Evolutionary conservation across 2,329 filamentous ascomycete genomes (phyloP).

Genomic region (Xylariaceae sp.): DNA sequence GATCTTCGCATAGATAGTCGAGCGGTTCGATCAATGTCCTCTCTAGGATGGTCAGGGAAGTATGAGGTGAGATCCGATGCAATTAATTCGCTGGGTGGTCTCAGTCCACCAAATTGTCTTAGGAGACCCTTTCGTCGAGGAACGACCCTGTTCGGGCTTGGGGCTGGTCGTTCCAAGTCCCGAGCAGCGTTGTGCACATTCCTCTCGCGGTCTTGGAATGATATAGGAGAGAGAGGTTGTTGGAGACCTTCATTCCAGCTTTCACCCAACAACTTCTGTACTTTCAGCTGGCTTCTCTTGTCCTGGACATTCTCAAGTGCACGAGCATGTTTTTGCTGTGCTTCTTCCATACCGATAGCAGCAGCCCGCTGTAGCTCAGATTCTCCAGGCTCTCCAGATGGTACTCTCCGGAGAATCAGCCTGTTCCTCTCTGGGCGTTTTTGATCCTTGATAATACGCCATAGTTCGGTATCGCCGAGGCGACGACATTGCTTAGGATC

Average conservation of each 20-base stretch:
- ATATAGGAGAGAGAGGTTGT: conserved; percentile 84
- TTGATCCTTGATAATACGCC: conserved; percentile 87
- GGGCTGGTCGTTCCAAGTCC: conserved; percentile 62
- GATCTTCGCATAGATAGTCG: conserved; percentile 91
- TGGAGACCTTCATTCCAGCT: conserved; percentile 80
- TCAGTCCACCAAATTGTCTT: conserved; percentile 85
- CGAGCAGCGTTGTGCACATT: conserved; percentile 66
- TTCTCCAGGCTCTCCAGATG: conserved; percentile 84
- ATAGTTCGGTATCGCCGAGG: conserved; percentile 84
- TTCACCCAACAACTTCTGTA: conserved; percentile 88
- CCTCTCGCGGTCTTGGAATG: conserved; percentile 71
- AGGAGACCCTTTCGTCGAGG: conserved; percentile 61
- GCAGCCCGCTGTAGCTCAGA: conserved; percentile 87
- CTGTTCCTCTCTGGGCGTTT: conserved; percentile 86
- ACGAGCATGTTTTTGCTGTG: conserved; percentile 71
- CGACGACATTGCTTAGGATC: conserved; percentile 81
- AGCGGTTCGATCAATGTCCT: conserved; percentile 95
- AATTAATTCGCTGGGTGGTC: conserved; percentile 96
- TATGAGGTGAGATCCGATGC: conserved; percentile 95
- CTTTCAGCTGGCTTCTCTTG: conserved; percentile 82
- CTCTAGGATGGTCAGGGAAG: conserved; percentile 92
- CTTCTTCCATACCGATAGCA: conserved; percentile 87
- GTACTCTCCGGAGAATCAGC: conserved; percentile 90
- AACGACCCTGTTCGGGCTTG: conserved; percentile 52
- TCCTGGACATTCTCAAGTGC: conserved; percentile 67